Percentiles rank a stretch among this genome's conserved stretches.
These are phyloP conservation scores for Salix dunnii DNA, from an alignment of 345 rosid species.

Conservation along the genomic window DNA sequence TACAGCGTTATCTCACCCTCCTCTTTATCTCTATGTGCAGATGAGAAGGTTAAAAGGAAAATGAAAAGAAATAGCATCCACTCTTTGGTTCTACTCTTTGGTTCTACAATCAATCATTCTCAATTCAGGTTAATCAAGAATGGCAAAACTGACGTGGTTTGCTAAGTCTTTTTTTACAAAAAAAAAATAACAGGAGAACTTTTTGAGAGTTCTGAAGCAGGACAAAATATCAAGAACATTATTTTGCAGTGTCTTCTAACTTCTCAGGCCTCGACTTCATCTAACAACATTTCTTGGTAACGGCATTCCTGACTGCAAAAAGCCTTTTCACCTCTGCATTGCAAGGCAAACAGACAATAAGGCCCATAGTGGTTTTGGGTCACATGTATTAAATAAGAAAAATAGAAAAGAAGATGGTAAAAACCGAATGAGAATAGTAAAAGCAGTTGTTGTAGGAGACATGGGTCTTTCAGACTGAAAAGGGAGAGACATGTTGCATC, in stretches of 20 bases:
- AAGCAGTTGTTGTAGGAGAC: not conserved
- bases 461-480: not conserved
- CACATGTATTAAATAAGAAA: not conserved
- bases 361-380: not conserved
- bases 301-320: conserved; percentile 83
- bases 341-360: not conserved
- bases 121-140: not conserved
- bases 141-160: not conserved
- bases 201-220: not conserved
- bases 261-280: conserved; percentile 29
- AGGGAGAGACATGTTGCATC: not conserved
- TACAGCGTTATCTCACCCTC: conserved; percentile 29
- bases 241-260: not conserved
- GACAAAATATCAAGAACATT: not conserved
- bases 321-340: conserved; percentile 77
- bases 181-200: too few relatives aligned
- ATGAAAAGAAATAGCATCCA: not conserved
- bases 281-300: conserved; percentile 62
- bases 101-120: not conserved
- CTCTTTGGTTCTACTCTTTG: not conserved
- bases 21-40: conserved; percentile 33
- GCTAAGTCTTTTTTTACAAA: not conserved
- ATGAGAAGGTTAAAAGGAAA: conserved; percentile 15
- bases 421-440: not conserved
- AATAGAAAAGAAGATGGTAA: not conserved